Conservation (phyloP, 192 early-diverging fungal genomes). For the Dissophora globulifera region DNA sequence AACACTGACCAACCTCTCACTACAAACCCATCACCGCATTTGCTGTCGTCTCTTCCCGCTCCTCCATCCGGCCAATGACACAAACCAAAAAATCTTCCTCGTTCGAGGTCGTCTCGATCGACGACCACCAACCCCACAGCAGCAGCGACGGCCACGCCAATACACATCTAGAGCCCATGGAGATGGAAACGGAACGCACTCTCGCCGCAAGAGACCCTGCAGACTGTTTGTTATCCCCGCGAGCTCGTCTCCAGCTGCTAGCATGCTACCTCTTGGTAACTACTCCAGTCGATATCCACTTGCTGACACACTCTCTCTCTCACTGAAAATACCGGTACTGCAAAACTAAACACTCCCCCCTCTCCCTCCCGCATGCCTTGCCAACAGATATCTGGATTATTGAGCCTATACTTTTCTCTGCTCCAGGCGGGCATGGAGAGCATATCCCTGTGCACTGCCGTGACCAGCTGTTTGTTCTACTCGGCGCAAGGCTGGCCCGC, state of each 20-base stretch:
- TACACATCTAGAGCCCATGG: too few relatives aligned
- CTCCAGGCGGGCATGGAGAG: constrained; percentile 29
- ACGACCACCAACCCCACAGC: constrained; percentile 8
- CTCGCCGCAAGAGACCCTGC: not conserved
- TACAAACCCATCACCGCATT: too few relatives aligned
- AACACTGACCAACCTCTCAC: too few relatives aligned
- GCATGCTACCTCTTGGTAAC: constrained; percentile 34
- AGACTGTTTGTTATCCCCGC: constrained; percentile 1
- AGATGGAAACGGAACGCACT: not conserved
- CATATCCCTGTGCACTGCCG: constrained; percentile 21
- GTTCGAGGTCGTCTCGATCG: constrained; percentile 33
- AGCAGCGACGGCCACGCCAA: not conserved
- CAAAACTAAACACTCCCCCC: not conserved
- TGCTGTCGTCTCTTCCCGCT: too few relatives aligned
- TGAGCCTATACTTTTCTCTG: constrained; percentile 42
- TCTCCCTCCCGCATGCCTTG: not conserved
- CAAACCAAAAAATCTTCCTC: constrained; percentile 30
- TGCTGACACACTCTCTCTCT: too few relatives aligned
- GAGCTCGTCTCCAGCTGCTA: constrained; percentile 19
- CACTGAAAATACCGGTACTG: too few relatives aligned
- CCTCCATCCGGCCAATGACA: not conserved
- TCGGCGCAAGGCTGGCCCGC: constrained; percentile 46
- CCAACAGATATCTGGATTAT: constrained; percentile 21
- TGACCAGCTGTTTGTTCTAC: constrained; percentile 32
- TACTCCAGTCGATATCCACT: too few relatives aligned